Evolutionary conservation across 768 basidiomycete species (phyloP).

Genomic region (Glaciozyma martinii): DNA sequence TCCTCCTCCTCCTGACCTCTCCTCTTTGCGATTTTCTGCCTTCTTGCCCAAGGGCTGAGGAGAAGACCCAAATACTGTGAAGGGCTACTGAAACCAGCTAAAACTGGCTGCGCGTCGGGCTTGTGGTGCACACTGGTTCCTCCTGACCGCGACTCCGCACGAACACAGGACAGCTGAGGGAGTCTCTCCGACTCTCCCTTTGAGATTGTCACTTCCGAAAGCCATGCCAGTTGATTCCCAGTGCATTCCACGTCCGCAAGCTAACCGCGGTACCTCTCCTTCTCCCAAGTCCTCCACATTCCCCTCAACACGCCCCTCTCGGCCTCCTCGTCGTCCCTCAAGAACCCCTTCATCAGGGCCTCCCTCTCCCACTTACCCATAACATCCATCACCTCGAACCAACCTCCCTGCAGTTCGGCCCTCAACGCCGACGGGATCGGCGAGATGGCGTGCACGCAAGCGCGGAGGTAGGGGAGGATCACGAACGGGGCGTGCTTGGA

Average conservation of each 20-base stretch:
- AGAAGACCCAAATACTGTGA: too few species aligned
- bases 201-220: too few species aligned
- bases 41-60: too few species aligned
- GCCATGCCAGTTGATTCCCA: background rate
- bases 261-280: conserved; percentile 32
- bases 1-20: too few species aligned
- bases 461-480: conserved; percentile 30
- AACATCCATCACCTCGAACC: conserved; percentile 31
- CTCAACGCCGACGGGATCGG: conserved; percentile 28
- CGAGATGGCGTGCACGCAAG: conserved; percentile 25
- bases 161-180: too few species aligned
- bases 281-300: conserved; percentile 32
- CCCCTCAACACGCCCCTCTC: conserved; percentile 29
- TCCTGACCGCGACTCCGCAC: too few species aligned
- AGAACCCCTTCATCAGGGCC: conserved; percentile 34
- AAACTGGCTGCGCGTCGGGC: too few species aligned
- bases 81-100: too few species aligned
- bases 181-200: too few species aligned
- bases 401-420: conserved; percentile 26
- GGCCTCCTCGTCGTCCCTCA: conserved; percentile 30
- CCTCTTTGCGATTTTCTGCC: too few species aligned
- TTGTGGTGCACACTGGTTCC: too few species aligned
- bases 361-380: conserved; percentile 35
- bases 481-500: conserved; percentile 36
- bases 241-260: background rate